Evolutionary conservation across 1,139 yeast genomes (phyloP).

Genomic region (Kodamaea plutei): DNA sequence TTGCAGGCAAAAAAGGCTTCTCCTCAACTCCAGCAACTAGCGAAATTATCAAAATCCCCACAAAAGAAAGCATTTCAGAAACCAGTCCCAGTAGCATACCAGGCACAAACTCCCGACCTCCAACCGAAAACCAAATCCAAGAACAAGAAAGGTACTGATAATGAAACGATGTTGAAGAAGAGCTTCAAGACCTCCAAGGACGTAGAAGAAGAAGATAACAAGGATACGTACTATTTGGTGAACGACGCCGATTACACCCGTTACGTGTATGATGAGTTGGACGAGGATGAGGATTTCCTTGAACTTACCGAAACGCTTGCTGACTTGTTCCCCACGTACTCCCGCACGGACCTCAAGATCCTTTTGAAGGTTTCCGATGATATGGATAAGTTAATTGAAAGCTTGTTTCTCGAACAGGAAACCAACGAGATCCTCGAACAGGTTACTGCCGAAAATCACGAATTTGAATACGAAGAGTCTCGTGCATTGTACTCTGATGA

Average conservation of each 20-base stretch:
- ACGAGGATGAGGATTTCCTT: constrained; percentile 15
- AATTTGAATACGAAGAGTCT: constrained; percentile 5
- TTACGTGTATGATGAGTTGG: constrained; percentile 13
- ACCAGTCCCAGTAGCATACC: not conserved
- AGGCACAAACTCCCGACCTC: not conserved
- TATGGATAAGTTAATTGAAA: constrained; percentile 21
- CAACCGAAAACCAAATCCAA: not conserved
- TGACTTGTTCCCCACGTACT: constrained; percentile 26
- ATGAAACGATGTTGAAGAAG: too few species aligned
- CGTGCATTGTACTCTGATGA: constrained; percentile 8
- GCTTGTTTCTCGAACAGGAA: constrained; percentile 18
- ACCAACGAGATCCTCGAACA: constrained; percentile 10
- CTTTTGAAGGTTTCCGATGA: constrained; percentile 19
- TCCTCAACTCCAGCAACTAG: not conserved
- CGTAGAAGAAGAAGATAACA: constrained; percentile 5
- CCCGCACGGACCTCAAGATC: constrained; percentile 24
- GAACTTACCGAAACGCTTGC: constrained; percentile 20
- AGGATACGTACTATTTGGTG: constrained; percentile 7
- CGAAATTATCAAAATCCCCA: not conserved
- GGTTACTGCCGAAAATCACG: constrained; percentile 7
- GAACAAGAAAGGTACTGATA: not conserved
- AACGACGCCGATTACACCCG: constrained; percentile 13
- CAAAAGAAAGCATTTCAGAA: not conserved
- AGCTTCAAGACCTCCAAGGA: too few species aligned
- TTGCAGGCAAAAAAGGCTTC: constrained; percentile 4